Evolutionary conservation across 345 rosid genomes (phyloP), one percentile per base, ranked within the genome.

Genomic region (Euphorbia tirucalli): DNA sequence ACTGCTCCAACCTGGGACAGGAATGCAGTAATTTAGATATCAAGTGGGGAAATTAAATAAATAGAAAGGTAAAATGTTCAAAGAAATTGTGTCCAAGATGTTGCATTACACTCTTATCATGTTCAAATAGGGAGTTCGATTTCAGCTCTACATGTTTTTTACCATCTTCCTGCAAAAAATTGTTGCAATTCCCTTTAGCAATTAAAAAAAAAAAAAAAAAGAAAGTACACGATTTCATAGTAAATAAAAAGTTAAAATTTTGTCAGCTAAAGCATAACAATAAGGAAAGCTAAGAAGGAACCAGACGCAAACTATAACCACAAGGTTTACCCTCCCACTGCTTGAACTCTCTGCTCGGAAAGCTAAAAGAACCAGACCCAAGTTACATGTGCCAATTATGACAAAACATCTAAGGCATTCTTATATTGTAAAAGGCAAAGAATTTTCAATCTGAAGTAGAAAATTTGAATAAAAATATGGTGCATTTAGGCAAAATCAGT

Each of bases 1-100:
- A 94, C 97, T 39, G 97, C 98, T 80, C 98, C 98, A 65, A 90
- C 98, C 98, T 89, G 86, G 28, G 74, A 61, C 35, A 19, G n/a
- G 35, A 70, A 52, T 56, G 72, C 70, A 74, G 76, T 65, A 58
- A 61, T 67, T 74, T 11, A 56, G 71, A 75, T 65, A 60, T 55
- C 65, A 74, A 61, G 58, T 27, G 71, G 55, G 35, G 32, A 57
- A 56, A 55, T 56, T 48, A n/a, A 70, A 31, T 25, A 43, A 43
- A 44, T 2, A 39, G 3, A 62, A 31, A 28, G 57, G 50, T 0
- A 14, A 44, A 65, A 50, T 15, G n/a, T 67, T 62, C 0, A 37
- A 64, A 70, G 35, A 72, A 74, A 65, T 59, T 72, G 62, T 22
- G 65, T 31, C 46, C 32, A 71, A 74, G 72, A 68, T 66, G 85